These are phyloP conservation scores for Penicillium frequentans DNA, from an alignment of 2,329 filamentous ascomycete species.

Conservation along the genomic window DNA sequence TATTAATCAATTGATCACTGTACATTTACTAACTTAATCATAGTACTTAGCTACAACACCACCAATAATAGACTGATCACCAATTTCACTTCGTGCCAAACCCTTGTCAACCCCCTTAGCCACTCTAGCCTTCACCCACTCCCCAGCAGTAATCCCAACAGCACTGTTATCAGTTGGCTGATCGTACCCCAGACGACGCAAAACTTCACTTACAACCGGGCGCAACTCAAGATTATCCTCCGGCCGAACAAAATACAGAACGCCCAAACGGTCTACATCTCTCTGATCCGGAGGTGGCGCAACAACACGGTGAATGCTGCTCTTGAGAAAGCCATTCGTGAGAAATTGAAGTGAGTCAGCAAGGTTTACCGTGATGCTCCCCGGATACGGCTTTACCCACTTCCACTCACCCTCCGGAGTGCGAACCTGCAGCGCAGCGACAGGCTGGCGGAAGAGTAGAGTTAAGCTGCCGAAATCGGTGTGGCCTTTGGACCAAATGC, in stretches of 20 bases:
- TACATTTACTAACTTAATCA: not conserved
- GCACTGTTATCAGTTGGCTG: conserved; percentile 7
- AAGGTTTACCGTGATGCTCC: conserved; percentile 52
- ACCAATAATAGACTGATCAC: conserved; percentile 17
- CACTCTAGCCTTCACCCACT: conserved; percentile 24
- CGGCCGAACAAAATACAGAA: conserved; percentile 49
- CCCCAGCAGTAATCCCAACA: conserved; percentile 14
- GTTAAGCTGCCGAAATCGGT: conserved; percentile 59
- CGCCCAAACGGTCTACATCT: conserved; percentile 38
- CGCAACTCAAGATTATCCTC: conserved; percentile 29
- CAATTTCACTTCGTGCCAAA: conserved; percentile 12
- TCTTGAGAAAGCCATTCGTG: conserved; percentile 52
- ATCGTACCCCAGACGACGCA: conserved; percentile 32
- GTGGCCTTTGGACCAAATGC: conserved; percentile 52
- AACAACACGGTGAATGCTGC: conserved; percentile 47
- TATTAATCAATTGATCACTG: too few relatives aligned
- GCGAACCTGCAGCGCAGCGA: conserved; percentile 57
- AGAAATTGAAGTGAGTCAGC: conserved; percentile 50
- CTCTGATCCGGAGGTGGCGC: conserved; percentile 48
- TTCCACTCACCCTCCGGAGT: conserved; percentile 49
- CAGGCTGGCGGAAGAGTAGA: conserved; percentile 57
- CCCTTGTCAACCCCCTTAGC: conserved; percentile 8
- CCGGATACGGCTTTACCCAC: conserved; percentile 49
- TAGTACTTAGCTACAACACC: conserved; percentile 19
- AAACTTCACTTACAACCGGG: conserved; percentile 25